These are phyloP conservation scores for Azolla pinnata DNA, from an alignment of 75 land plant species.

Conservation along the genomic window DNA sequence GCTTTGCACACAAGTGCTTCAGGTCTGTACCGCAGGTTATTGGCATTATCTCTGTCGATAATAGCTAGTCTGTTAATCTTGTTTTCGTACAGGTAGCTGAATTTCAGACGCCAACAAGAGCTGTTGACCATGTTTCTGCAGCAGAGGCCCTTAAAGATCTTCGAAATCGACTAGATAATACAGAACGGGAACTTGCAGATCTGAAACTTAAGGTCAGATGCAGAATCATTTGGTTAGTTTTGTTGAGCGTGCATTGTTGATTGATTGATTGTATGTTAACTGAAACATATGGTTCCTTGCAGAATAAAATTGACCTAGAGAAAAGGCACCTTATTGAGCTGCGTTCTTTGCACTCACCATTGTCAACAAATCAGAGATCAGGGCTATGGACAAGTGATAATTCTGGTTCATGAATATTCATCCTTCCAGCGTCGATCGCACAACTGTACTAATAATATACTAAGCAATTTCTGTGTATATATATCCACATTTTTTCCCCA, in stretches of 20 bases:
- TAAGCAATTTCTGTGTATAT: not conserved
- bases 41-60: not conserved
- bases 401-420: not conserved
- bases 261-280: not conserved
- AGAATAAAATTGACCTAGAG: conserved; percentile 39
- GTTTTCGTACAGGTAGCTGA: conserved; percentile 60
- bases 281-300: not conserved
- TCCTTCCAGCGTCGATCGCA: not conserved
- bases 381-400: too few species aligned
- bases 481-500: too few species aligned
- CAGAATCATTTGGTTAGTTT: not conserved
- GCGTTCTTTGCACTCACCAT: conserved; percentile 6
- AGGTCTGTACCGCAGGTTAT: conserved; percentile 32
- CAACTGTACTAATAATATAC: not conserved
- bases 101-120: conserved; percentile 29
- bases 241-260: not conserved
- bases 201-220: conserved; percentile 50
- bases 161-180: conserved; percentile 25
- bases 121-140: conserved; percentile 40
- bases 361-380: not conserved
- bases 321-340: conserved; percentile 40
- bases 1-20: conserved; percentile 61
- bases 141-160: conserved; percentile 60
- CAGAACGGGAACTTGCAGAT: conserved; percentile 53
- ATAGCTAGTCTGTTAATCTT: not conserved